phyloP scores from a whole-genome alignment of 257 asterid genomes.

The Solanum clarkiae region DNA sequence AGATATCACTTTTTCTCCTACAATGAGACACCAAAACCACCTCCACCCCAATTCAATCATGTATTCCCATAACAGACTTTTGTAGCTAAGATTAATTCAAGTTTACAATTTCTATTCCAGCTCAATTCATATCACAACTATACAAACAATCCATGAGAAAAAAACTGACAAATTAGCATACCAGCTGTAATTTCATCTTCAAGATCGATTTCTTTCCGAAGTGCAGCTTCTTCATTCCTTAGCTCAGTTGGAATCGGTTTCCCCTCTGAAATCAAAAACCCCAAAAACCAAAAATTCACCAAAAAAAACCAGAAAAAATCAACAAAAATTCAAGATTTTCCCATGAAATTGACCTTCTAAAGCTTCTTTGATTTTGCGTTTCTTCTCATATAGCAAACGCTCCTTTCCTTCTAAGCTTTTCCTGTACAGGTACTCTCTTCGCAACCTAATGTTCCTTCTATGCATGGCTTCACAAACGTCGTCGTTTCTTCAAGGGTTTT shows the following conservation, averaged over 20 bases:
- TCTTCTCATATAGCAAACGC: conserved; percentile 78
- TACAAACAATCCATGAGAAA: neutral
- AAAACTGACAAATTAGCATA: neutral
- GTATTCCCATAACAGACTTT: neutral
- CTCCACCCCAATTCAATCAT: neutral
- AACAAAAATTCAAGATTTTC: neutral
- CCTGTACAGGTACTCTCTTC: conserved; percentile 77
- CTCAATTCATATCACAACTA: neutral
- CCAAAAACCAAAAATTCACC: neutral
- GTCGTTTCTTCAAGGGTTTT: neutral
- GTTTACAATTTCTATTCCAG: neutral
- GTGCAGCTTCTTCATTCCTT: conserved; percentile 83
- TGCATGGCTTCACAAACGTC: conserved; percentile 28
- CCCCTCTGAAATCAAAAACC: conserved; percentile 43
- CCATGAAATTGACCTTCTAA: conserved; percentile 37
- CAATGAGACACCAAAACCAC: neutral
- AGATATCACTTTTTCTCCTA: neutral
- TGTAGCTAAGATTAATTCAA: neutral
- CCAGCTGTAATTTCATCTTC: conserved; percentile 88
- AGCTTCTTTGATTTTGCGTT: conserved; percentile 73
- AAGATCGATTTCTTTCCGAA: conserved; percentile 83
- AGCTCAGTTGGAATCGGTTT: conserved; percentile 98
- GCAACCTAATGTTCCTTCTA: conserved; percentile 66
- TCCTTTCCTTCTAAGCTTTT: conserved; percentile 90
- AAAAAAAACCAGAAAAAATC: neutral